Percentiles rank a stretch among this genome's conserved stretches.
Conservation (phyloP, 768 basidiomycete species). For the Russula sp. region DNA sequence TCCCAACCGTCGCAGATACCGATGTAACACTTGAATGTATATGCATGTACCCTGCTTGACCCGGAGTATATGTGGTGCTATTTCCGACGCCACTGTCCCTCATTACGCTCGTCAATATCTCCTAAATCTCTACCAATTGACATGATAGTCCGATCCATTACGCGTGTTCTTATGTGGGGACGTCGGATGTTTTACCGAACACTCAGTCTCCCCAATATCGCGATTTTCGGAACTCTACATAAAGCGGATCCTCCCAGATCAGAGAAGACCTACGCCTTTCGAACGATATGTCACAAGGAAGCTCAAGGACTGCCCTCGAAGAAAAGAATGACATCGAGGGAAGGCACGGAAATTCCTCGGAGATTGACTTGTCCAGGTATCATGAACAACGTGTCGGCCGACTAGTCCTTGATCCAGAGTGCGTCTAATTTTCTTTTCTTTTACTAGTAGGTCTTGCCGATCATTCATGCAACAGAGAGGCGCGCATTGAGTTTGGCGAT, state of each 20-base stretch:
- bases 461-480: constrained; percentile 47
- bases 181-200: not conserved
- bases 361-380: constrained; percentile 37
- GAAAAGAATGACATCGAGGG: constrained; percentile 19
- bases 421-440: constrained; percentile 30
- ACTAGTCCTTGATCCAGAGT: constrained; percentile 32
- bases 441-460: not conserved
- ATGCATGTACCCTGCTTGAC: not conserved
- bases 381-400: no score
- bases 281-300: not conserved
- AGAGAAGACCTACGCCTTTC: not conserved
- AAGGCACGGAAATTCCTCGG: not conserved
- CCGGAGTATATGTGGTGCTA: not conserved
- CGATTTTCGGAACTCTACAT: not conserved
- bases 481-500: constrained; percentile 58
- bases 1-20: not conserved
- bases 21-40: not conserved
- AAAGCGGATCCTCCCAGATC: not conserved
- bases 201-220: not conserved
- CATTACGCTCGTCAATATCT: not conserved
- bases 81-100: not conserved
- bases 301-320: not conserved
- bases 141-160: not conserved
- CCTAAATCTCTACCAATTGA: not conserved
- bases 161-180: not conserved